Conservation (phyloP, 2,329 filamentous ascomycete species). For the Fusarium euwallaceae region DNA sequence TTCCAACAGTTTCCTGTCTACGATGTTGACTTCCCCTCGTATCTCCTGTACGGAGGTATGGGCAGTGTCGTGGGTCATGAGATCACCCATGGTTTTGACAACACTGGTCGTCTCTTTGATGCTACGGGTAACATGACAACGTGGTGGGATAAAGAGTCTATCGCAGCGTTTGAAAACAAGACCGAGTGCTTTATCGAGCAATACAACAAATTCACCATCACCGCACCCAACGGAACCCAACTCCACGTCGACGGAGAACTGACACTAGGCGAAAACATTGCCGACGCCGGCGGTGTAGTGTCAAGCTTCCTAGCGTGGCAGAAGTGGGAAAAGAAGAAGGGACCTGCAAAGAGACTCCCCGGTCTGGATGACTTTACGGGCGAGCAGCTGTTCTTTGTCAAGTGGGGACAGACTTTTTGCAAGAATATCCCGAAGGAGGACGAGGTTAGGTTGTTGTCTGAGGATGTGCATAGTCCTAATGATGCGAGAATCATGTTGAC, state of each 20-base stretch:
- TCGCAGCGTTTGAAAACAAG: conserved; percentile 68
- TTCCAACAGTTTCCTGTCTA: conserved; percentile 79
- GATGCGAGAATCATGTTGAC: conserved; percentile 73
- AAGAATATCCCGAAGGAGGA: conserved; percentile 71
- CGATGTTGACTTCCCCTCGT: conserved; percentile 71
- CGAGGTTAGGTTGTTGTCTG: conserved; percentile 69
- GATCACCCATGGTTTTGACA: conserved; percentile 78
- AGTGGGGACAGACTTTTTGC: conserved; percentile 76
- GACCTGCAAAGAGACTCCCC: conserved; percentile 66
- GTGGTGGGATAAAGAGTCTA: conserved; percentile 75
- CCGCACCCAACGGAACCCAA: conserved; percentile 65
- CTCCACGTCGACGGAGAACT: conserved; percentile 73
- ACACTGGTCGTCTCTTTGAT: conserved; percentile 73
- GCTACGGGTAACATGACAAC: conserved; percentile 73
- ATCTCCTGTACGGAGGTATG: conserved; percentile 77
- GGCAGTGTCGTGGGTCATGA: conserved; percentile 77
- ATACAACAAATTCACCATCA: conserved; percentile 72
- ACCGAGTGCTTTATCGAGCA: conserved; percentile 77
- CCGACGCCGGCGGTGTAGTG: conserved; percentile 75
- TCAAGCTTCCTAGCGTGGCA: conserved; percentile 76
- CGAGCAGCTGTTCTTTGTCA: conserved; percentile 78
- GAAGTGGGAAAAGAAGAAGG: conserved; percentile 63
- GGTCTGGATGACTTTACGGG: conserved; percentile 73
- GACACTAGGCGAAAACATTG: conserved; percentile 79
- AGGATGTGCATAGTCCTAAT: conserved; percentile 75